These are phyloP conservation scores for Pulveroboletus sp. DNA, from an alignment of 768 basidiomycete genomes.

Conservation along the genomic window DNA sequence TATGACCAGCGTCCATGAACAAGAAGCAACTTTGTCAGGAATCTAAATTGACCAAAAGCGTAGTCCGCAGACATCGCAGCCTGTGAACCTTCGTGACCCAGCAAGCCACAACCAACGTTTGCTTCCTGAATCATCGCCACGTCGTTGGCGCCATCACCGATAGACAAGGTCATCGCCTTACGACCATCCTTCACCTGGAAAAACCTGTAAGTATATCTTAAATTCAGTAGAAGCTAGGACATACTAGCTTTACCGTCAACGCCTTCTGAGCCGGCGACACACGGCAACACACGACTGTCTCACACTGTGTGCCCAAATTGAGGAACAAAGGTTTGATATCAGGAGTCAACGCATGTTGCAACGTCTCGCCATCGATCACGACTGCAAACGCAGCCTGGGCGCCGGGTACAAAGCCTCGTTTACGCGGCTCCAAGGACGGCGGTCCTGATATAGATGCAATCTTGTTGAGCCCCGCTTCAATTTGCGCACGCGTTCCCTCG, in stretches of 20 bases:
- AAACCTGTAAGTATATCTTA: not conserved
- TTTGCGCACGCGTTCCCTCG: constrained; percentile 74
- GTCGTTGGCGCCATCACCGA: constrained; percentile 97
- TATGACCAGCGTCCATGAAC: constrained; percentile 98
- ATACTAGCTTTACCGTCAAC: constrained; percentile 86
- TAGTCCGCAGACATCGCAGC: constrained; percentile 99
- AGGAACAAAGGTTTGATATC: constrained; percentile 84
- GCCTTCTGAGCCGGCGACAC: constrained; percentile 98
- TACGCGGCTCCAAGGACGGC: constrained; percentile 53
- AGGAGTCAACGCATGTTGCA: constrained; percentile 72
- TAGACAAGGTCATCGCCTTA: constrained; percentile 93
- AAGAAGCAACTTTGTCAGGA: constrained; percentile 82
- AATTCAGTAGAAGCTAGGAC: constrained; percentile 18
- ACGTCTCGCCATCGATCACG: constrained; percentile 94
- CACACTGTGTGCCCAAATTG: constrained; percentile 90
- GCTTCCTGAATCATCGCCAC: constrained; percentile 99
- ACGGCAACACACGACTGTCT: constrained; percentile 97
- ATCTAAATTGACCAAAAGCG: constrained; percentile 96
- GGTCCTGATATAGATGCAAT: constrained; percentile 84
- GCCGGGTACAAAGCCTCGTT: constrained; percentile 63
- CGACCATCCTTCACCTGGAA: constrained; percentile 88
- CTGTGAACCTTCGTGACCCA: constrained; percentile 94
- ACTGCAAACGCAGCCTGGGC: constrained; percentile 80
- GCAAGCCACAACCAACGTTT: constrained; percentile 92
- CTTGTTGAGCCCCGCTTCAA: constrained; percentile 92